Evolutionary conservation across 306 rosid genomes (phyloP).

Genomic region (Gynostemma pentaphyllum): DNA sequence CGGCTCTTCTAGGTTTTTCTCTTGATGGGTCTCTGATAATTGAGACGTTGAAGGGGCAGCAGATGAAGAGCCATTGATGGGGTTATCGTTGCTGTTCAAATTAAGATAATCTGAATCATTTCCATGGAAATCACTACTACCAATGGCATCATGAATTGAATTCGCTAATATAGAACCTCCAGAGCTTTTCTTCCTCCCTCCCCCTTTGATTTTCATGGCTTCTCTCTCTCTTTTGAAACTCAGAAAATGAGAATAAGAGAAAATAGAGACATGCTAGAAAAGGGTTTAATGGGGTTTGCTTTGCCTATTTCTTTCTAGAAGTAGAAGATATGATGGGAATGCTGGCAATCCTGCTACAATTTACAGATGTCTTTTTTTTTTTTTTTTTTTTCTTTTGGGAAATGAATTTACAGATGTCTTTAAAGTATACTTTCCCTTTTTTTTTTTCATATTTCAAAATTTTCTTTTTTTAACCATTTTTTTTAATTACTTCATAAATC

Average conservation of each 20-base stretch:
- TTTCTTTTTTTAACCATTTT: too few species aligned
- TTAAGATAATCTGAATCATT: not conserved
- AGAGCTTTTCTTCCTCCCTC: conserved; percentile 23
- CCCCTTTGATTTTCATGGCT: conserved; percentile 35
- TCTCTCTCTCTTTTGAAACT: not conserved
- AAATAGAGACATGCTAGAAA: not conserved
- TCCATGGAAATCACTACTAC: conserved; percentile 9
- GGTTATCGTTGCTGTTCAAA: not conserved
- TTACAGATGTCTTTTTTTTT: too few species aligned
- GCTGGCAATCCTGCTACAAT: not conserved
- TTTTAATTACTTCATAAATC: too few species aligned
- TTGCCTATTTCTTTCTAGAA: not conserved
- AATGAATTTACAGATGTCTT: too few species aligned
- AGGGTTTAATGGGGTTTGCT: not conserved
- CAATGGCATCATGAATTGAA: conserved; percentile 3
- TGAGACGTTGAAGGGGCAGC: conserved; percentile 1
- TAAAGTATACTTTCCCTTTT: too few species aligned
- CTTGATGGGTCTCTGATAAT: conserved; percentile 13
- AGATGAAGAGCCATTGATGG: not conserved
- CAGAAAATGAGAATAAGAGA: not conserved
- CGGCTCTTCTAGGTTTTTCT: conserved; percentile 20
- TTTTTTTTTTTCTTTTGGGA: too few species aligned
- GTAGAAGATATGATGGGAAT: not conserved
- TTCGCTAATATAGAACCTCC: conserved; percentile 13
- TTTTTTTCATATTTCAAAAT: too few species aligned